phyloP scores from a whole-genome alignment of 2,329 filamentous ascomycete genomes.

The Aurifilum marmelostoma region DNA sequence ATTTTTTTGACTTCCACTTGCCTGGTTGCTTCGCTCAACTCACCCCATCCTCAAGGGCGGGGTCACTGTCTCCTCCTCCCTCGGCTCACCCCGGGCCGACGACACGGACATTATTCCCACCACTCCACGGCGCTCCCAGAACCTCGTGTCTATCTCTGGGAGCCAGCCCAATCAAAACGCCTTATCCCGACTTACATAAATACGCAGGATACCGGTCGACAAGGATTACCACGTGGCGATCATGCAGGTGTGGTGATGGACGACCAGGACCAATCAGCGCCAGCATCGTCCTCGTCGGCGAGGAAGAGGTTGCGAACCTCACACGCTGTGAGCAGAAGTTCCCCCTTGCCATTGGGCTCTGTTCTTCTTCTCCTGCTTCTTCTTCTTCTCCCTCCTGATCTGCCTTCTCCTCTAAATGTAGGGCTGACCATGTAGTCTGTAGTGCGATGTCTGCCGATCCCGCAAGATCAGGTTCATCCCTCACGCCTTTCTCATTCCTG shows the following conservation, averaged over 20 bases:
- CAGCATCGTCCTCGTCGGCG: constrained; percentile 35
- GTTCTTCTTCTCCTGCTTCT: neutral
- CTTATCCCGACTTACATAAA: neutral
- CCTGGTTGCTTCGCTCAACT: neutral
- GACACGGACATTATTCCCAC: neutral
- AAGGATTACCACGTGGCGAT: constrained; percentile 13
- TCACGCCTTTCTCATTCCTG: constrained; percentile 1
- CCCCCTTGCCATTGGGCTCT: neutral
- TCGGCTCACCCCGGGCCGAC: neutral
- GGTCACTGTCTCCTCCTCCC: neutral
- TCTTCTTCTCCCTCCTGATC: neutral
- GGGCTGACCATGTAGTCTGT: constrained; percentile 21
- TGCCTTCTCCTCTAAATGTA: neutral
- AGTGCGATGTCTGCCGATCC: constrained; percentile 53
- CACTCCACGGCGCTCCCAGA: neutral
- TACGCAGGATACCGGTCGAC: neutral
- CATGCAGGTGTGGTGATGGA: constrained; percentile 29
- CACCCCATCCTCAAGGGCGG: neutral
- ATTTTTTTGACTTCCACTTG: neutral
- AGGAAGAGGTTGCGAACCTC: constrained; percentile 48
- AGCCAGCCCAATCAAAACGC: neutral
- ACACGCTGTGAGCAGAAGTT: constrained; percentile 42
- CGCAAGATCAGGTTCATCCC: constrained; percentile 49
- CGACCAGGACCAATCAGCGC: constrained; percentile 29
- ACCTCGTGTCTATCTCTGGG: neutral